phyloP scores from a whole-genome alignment of 2,329 filamentous ascomycete genomes.

The Aspergillus melleus region DNA sequence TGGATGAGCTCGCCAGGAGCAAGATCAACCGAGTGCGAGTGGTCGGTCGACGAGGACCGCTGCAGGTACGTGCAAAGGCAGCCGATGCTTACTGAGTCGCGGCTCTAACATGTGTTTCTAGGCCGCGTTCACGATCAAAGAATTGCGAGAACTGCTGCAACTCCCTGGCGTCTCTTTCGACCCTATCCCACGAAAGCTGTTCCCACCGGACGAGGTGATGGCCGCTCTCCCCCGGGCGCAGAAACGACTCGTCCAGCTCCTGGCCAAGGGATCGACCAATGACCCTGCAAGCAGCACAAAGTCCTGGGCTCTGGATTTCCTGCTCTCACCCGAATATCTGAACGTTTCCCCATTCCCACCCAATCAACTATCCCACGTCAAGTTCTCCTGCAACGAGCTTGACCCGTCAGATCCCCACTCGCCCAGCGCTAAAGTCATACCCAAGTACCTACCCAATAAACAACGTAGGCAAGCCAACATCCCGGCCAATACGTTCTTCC shows the following conservation, averaged over 20 bases:
- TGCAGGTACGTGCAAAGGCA: constrained; percentile 63
- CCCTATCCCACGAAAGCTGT: constrained; percentile 63
- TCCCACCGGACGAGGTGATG: constrained; percentile 62
- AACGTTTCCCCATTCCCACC: constrained; percentile 49
- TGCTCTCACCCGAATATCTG: constrained; percentile 75
- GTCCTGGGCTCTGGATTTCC: constrained; percentile 83
- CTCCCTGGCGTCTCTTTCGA: constrained; percentile 71
- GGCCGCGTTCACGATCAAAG: constrained; percentile 95
- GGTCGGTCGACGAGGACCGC: constrained; percentile 83
- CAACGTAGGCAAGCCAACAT: constrained; percentile 52
- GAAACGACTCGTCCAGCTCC: constrained; percentile 75
- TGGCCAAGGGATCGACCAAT: constrained; percentile 70
- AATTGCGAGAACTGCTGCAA: constrained; percentile 82
- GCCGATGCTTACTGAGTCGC: not conserved
- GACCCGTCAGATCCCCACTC: constrained; percentile 55
- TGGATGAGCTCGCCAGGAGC: constrained; percentile 71
- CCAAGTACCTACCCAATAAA: constrained; percentile 52
- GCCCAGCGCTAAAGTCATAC: constrained; percentile 46
- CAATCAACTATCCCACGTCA: constrained; percentile 60
- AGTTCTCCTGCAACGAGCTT: constrained; percentile 60
- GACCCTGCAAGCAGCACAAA: constrained; percentile 54
- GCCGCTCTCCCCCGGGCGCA: constrained; percentile 72
- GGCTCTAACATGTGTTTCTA: constrained; percentile 36
- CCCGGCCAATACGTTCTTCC: constrained; percentile 73
- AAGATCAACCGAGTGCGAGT: constrained; percentile 77